phyloP scores from a whole-genome alignment of 78 protist genomes.

The Emiliania huxleyi region DNA sequence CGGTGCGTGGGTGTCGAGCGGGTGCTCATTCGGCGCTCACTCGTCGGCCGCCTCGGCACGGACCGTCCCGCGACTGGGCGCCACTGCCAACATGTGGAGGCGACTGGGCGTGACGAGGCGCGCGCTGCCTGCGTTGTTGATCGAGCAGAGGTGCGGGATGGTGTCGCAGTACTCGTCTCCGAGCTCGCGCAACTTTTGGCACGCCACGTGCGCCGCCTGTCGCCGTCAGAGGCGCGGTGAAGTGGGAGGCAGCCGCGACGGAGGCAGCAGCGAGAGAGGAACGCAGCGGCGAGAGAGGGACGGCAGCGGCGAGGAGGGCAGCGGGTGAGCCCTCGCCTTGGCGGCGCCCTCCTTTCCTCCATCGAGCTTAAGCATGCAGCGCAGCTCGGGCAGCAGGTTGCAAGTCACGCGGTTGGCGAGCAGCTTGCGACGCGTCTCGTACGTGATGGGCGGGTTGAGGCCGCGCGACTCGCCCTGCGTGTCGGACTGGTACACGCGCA shows the following conservation, averaged over 20 bases:
- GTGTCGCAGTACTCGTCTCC: background rate
- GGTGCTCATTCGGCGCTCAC: no score
- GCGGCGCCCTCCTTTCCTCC: background rate
- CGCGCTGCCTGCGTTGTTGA: background rate
- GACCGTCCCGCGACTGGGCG: no score
- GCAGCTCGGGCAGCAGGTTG: slow-evolving; percentile 6
- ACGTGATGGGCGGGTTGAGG: slow-evolving; percentile 8
- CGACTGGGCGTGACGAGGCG: no score
- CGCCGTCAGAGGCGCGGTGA: background rate
- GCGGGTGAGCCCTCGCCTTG: background rate
- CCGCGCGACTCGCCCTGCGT: slow-evolving; percentile 21
- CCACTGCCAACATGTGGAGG: no score
- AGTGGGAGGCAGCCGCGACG: background rate
- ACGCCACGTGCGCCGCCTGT: background rate
- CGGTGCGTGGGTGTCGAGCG: no score
- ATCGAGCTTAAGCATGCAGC: background rate
- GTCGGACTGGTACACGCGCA: background rate
- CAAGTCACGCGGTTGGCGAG: background rate
- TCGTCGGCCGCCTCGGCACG: no score
- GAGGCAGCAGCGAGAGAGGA: no score
- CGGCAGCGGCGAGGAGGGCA: no score
- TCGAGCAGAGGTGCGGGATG: background rate
- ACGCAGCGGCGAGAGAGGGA: no score
- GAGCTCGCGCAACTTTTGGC: background rate
- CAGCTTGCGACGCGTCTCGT: slow-evolving; percentile 14